A percentile compares a stretch with the other conserved stretches of the same genome.
phyloP scores from a whole-genome alignment of 371 early-diverging fungal genomes.

The Blyttiomyces sp. region DNA sequence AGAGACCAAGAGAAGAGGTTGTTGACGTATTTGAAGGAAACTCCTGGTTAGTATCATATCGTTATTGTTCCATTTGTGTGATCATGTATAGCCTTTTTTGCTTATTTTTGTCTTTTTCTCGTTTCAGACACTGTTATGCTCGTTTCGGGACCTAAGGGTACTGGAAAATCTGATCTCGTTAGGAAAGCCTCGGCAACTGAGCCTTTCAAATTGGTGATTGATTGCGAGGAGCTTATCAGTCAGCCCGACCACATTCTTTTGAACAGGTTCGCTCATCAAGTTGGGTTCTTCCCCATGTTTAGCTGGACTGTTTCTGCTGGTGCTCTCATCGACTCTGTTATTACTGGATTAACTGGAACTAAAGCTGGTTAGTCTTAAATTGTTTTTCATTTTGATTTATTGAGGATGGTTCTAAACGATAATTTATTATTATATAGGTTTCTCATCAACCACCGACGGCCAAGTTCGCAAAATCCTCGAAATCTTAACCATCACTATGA shows the following conservation, averaged over 20 bases:
- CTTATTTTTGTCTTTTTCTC: not conserved
- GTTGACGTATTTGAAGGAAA: conserved; percentile 60
- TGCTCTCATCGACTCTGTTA: conserved; percentile 70
- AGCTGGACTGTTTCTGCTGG: conserved; percentile 54
- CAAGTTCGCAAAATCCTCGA: conserved; percentile 57
- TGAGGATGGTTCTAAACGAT: conserved; percentile 44
- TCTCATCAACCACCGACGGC: conserved; percentile 51
- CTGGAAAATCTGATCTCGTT: conserved; percentile 53
- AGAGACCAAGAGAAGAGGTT: conserved; percentile 58
- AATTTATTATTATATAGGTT: conserved; percentile 11
- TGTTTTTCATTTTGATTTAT: conserved; percentile 17
- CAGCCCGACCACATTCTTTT: conserved; percentile 59
- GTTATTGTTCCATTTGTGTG: not conserved
- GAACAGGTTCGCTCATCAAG: conserved; percentile 48
- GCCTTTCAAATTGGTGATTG: conserved; percentile 67
- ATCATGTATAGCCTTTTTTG: not conserved
- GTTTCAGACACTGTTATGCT: conserved; percentile 50
- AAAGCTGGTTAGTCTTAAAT: conserved; percentile 56
- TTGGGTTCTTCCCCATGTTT: conserved; percentile 67
- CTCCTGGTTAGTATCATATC: conserved; percentile 52
- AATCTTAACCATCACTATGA: conserved; percentile 45
- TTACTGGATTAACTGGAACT: conserved; percentile 84
- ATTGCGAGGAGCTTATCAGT: conserved; percentile 73
- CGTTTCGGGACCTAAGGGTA: conserved; percentile 57
- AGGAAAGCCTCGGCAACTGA: conserved; percentile 32